Base-by-base conservation (phyloP, 2,329 filamentous ascomycete species). In the Canariomyces notabilis region DNA sequence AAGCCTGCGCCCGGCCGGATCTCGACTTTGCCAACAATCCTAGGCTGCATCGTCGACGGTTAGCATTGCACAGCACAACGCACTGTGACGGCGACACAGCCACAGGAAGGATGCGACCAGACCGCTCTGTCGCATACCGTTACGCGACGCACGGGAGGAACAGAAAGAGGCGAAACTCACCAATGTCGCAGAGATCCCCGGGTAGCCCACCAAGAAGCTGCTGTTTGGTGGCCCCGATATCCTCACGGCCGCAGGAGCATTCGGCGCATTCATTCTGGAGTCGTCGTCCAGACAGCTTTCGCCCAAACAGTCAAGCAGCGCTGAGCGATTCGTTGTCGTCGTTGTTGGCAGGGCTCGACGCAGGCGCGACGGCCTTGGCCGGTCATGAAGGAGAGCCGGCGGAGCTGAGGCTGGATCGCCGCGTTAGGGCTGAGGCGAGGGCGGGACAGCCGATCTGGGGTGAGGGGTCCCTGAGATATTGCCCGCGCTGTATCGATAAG, bases 21-120 rank as follows among this genome's bases (percentile, higher is more conserved):
- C 71, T 97, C 93, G 64, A 98, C 93, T 65, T 93, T 95, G 60
- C 93, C 93, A 75, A 96, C 91, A 71, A 98, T 91, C 64, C 93
- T 87, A 61, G 93, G 93, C 89, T 96, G 37, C 40, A 43, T 16
- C 31, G 26, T 35, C 8, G 4, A 16, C 11, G 16, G 53, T 56
- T 16, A 57, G 54, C 44, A 55, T 35, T 22, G 8, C 21, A 31
- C 19, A 6, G 23, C 38, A 42, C 37, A 26, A 21, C 2, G 18
- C 31, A 16, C 29, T 22, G 15, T 29, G 20, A 18, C 31, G 26
- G 19, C 37, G 14, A 19, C 32, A 15, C 11, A 26, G 19, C 22
- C 26, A 21, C 32, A 31, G n/a, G n/a, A 14, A 20, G 8, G 14
- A 37, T 20, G 22, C 15, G 18, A 5, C 9, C 7, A 6, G 16